phyloP scores from a whole-genome alignment of 2,329 filamentous ascomycete species.

The Penicillium sp. region DNA sequence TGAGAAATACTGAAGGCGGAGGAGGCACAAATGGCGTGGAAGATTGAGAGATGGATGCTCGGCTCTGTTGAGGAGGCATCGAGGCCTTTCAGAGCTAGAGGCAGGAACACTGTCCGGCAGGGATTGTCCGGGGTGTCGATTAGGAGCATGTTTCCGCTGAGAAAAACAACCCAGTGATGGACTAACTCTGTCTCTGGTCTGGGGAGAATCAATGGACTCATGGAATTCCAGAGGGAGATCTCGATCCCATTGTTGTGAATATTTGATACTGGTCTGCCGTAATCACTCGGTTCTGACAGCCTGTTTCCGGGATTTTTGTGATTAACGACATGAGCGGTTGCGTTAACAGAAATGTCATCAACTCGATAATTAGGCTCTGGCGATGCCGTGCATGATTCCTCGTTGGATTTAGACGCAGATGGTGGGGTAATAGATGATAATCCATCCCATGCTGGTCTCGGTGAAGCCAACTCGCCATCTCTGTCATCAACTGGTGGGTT shows the following conservation, averaged over 20 bases:
- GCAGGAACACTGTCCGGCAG: constrained; percentile 31
- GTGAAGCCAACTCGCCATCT: neutral
- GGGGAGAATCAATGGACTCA: constrained; percentile 14
- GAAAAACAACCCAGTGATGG: constrained; percentile 33
- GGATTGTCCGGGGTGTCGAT: constrained; percentile 32
- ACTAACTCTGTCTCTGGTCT: constrained; percentile 26
- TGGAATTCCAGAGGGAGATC: neutral
- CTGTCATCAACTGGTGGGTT: neutral
- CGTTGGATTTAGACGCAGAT: neutral
- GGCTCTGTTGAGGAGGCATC: constrained; percentile 15
- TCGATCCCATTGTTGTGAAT: neutral
- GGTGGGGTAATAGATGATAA: neutral
- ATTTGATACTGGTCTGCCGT: neutral
- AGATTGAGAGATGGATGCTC: constrained; percentile 31
- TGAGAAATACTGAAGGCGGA: constrained; percentile 28
- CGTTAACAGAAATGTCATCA: neutral
- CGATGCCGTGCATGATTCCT: neutral
- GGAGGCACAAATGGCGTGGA: constrained; percentile 31
- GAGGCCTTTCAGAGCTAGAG: constrained; percentile 22
- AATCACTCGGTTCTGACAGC: neutral
- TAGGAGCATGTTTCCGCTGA: constrained; percentile 32
- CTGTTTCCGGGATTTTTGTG: neutral
- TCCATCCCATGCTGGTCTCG: neutral
- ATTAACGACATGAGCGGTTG: neutral
- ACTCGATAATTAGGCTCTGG: neutral